A percentile compares a stretch with the other conserved stretches of the same genome.
Conservation (phyloP, 306 rosid genomes). For the Coriaria nepalensis region DNA sequence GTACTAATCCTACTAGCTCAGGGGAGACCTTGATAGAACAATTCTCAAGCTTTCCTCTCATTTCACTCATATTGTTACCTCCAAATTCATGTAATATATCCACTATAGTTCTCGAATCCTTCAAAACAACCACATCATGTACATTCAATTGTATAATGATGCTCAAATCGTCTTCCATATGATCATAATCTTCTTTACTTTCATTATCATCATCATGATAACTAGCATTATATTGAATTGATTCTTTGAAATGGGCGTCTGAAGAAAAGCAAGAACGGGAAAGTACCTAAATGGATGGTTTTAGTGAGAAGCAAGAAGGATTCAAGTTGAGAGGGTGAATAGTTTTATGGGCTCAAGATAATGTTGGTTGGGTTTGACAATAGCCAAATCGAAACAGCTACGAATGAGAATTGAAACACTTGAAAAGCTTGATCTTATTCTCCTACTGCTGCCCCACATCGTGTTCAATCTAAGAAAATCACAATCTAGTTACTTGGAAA, state of each 20-base stretch:
- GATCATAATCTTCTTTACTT: constrained; percentile 6
- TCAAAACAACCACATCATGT: constrained; percentile 22
- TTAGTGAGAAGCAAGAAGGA: neutral
- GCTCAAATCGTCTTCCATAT: constrained; percentile 12
- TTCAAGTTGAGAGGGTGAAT: too few relatives aligned
- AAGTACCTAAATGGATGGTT: neutral
- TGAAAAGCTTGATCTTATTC: too few relatives aligned
- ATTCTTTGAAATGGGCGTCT: neutral
- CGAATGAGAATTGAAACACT: too few relatives aligned
- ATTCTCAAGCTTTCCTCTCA: constrained; percentile 45
- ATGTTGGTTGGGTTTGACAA: too few relatives aligned
- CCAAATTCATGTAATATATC: constrained; percentile 30
- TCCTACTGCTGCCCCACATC: too few relatives aligned
- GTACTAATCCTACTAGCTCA: constrained; percentile 58
- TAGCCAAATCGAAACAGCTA: too few relatives aligned
- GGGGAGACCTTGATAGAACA: constrained; percentile 33
- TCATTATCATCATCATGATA: neutral
- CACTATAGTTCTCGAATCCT: constrained; percentile 40
- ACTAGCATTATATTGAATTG: neutral
- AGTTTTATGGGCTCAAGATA: too few relatives aligned
- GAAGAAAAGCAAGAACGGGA: constrained; percentile 4
- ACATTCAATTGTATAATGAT: constrained; percentile 14
- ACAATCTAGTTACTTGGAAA: too few relatives aligned
- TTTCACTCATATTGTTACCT: constrained; percentile 11
- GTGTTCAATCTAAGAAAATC: too few relatives aligned